A percentile compares a stretch with the other conserved stretches of the same genome.
phyloP scores from a whole-genome alignment of 345 rosid species.

The Acer negundo region DNA sequence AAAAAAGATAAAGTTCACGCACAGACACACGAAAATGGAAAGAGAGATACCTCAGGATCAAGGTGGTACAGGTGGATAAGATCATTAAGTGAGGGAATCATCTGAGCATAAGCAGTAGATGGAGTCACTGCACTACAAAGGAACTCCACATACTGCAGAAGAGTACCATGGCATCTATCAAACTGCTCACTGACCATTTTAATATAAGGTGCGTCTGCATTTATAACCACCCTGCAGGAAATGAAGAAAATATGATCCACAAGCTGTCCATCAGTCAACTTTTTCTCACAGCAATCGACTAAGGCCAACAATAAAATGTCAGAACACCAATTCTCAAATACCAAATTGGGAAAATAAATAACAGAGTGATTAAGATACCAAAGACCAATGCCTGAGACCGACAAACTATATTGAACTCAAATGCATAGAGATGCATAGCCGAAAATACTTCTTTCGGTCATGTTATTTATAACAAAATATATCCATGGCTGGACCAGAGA shows the following conservation, averaged over 20 bases:
- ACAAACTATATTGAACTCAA: neutral
- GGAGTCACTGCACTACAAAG: slow-evolving; percentile 85
- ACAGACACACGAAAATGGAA: slow-evolving; percentile 9
- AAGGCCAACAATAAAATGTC: neutral
- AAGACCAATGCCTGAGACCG: neutral
- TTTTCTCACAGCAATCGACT: neutral
- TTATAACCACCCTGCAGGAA: slow-evolving; percentile 82
- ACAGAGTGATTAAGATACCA: neutral
- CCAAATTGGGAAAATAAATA: neutral
- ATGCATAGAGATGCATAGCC: neutral
- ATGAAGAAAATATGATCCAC: neutral
- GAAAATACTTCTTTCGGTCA: neutral
- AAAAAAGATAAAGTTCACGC: neutral
- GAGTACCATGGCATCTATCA: slow-evolving; percentile 98
- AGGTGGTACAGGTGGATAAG: slow-evolving; percentile 91
- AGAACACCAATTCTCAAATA: slow-evolving; percentile 1
- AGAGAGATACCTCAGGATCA: slow-evolving; percentile 80
- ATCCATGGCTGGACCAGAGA: neutral
- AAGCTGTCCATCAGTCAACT: neutral
- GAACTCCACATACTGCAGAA: slow-evolving; percentile 97
- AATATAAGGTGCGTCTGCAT: slow-evolving; percentile 92
- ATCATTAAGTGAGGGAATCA: slow-evolving; percentile 85
- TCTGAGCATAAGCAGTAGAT: slow-evolving; percentile 68
- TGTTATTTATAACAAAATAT: neutral
- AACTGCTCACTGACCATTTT: slow-evolving; percentile 99